A percentile compares a stretch with the other conserved stretches of the same genome.
Conservation (phyloP, 306 rosid genomes). For the Inga oerstediana region DNA sequence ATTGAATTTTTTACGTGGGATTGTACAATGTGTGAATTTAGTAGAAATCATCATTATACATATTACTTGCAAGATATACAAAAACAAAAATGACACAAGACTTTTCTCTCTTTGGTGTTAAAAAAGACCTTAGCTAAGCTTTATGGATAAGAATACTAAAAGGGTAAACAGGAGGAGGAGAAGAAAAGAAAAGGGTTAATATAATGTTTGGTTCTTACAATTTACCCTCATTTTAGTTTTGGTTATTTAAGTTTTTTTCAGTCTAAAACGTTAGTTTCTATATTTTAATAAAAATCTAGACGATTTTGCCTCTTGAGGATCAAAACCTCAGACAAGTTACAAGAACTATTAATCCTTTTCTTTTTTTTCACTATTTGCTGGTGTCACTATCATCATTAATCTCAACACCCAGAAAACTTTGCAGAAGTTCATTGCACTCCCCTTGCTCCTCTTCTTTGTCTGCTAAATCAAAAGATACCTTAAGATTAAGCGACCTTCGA, state of each 20-base stretch:
- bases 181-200: background rate
- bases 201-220: no score
- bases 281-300: no score
- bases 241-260: no score
- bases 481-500: constrained; percentile 39
- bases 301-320: no score
- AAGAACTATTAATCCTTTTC: no score
- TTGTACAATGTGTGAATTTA: background rate
- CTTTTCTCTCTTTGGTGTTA: background rate
- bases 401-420: constrained; percentile 16
- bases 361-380: background rate
- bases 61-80: background rate
- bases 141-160: background rate
- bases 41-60: background rate
- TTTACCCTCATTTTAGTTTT: no score
- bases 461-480: constrained; percentile 45
- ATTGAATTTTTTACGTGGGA: no score
- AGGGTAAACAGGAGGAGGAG: background rate
- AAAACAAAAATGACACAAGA: background rate
- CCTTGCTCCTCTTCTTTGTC: constrained; percentile 1
- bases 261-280: no score
- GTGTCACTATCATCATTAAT: constrained; percentile 7
- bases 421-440: background rate
- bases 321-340: no score
- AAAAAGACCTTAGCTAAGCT: background rate